phyloP scores from a whole-genome alignment of 2,329 filamentous ascomycete species.

The Aspergillus melleus region DNA sequence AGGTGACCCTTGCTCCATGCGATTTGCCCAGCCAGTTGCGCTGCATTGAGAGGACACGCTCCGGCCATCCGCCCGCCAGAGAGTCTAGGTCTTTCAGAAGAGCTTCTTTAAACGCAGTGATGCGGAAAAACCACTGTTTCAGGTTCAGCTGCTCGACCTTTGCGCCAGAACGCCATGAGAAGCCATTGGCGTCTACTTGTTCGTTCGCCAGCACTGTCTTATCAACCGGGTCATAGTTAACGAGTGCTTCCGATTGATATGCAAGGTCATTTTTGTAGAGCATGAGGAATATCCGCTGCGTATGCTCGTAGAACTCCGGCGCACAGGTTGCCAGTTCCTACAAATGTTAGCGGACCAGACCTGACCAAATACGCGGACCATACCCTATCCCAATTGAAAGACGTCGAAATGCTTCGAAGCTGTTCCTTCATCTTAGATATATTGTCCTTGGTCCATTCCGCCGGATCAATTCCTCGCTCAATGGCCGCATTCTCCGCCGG shows the following conservation, averaged over 20 bases:
- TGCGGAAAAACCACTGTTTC: conserved; percentile 88
- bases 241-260: conserved; percentile 78
- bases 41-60: conserved; percentile 79
- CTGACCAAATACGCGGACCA: conserved; percentile 28
- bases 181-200: conserved; percentile 80
- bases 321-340: conserved; percentile 84
- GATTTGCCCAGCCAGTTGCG: conserved; percentile 86
- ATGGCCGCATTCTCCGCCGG: conserved; percentile 91
- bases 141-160: conserved; percentile 76
- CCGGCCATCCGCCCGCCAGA: conserved; percentile 73
- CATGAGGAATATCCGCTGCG: conserved; percentile 79
- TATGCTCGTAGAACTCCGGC: conserved; percentile 85
- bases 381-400: conserved; percentile 81
- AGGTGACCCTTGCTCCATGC: conserved; percentile 69
- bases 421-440: conserved; percentile 84
- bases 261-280: conserved; percentile 73
- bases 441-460: conserved; percentile 75
- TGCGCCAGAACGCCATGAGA: conserved; percentile 83
- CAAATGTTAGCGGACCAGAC: conserved; percentile 9
- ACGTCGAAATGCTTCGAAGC: conserved; percentile 73
- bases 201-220: conserved; percentile 89
- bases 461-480: conserved; percentile 75
- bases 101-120: conserved; percentile 73
- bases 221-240: conserved; percentile 90
- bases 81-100: conserved; percentile 70